These are phyloP conservation scores for Coemansia sp. DNA, from an alignment of 192 early-diverging fungal species.

Conservation along the genomic window DNA sequence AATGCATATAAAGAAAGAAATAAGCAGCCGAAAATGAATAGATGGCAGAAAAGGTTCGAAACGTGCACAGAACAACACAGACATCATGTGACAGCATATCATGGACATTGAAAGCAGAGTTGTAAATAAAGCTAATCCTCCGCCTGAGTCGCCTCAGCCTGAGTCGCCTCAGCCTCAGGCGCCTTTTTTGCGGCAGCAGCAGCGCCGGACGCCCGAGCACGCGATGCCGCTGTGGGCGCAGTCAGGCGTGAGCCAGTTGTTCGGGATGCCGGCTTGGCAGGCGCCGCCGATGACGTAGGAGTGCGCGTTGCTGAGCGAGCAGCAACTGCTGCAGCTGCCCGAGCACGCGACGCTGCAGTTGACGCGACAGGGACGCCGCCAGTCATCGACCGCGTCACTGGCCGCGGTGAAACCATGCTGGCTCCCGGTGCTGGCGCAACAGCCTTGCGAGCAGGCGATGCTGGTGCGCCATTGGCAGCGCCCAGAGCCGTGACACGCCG, in stretches of 20 bases:
- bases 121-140: too few relatives aligned
- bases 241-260: not conserved
- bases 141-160: not conserved
- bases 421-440: not conserved
- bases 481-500: conserved; percentile 3
- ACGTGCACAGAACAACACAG: not conserved
- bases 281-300: not conserved
- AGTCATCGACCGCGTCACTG: conserved; percentile 16
- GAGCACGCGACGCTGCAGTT: conserved; percentile 6
- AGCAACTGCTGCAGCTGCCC: conserved; percentile 1
- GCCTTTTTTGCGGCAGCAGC: conserved; percentile 26
- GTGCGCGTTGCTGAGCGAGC: conserved; percentile 11
- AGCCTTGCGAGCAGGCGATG: conserved; percentile 11
- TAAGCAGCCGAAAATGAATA: not conserved
- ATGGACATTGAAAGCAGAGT: not conserved
- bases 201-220: conserved; percentile 22
- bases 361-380: conserved; percentile 2
- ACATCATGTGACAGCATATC: not conserved
- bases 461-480: conserved; percentile 3
- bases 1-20: not conserved
- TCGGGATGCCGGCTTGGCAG: not conserved
- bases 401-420: conserved; percentile 9
- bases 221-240: conserved; percentile 26
- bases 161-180: not conserved
- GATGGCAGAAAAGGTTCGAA: not conserved